phyloP scores from a whole-genome alignment of 1,284 basidiomycete genomes.

The Fomitopsis pinicola region DNA sequence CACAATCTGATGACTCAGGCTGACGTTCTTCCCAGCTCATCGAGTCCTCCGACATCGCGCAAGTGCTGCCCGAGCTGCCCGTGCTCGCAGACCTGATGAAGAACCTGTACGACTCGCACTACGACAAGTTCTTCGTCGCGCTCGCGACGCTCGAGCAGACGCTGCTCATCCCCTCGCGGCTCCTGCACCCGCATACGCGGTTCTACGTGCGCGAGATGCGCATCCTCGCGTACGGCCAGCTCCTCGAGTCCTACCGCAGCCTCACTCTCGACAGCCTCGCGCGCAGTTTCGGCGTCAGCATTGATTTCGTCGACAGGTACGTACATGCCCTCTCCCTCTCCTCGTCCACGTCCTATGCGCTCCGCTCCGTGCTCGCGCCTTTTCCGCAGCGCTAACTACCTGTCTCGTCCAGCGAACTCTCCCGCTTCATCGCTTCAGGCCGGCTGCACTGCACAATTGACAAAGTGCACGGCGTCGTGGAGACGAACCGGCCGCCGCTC shows the following conservation, averaged over 20 bases:
- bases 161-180: conserved; percentile 81
- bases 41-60: conserved; percentile 65
- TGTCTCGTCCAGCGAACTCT: conserved; percentile 66
- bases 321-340: conserved; percentile 24
- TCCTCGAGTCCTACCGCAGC: conserved; percentile 89
- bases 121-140: conserved; percentile 90
- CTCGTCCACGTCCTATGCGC: neutral
- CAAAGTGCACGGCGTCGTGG: conserved; percentile 90
- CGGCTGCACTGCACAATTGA: conserved; percentile 90
- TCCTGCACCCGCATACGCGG: conserved; percentile 83
- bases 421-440: conserved; percentile 90
- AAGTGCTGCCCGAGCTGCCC: conserved; percentile 68
- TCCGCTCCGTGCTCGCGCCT: neutral
- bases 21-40: conserved; percentile 44
- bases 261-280: conserved; percentile 88
- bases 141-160: conserved; percentile 88
- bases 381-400: neutral
- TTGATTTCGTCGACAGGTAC: conserved; percentile 84
- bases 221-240: conserved; percentile 90
- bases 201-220: conserved; percentile 97
- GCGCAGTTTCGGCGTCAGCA: conserved; percentile 86
- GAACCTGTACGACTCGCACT: conserved; percentile 89
- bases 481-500: conserved; percentile 84
- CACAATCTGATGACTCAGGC: neutral
- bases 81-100: conserved; percentile 67